These are phyloP conservation scores for Globisporangium abappressorium DNA, from an alignment of 352 stramenopile species.

Conservation along the genomic window DNA sequence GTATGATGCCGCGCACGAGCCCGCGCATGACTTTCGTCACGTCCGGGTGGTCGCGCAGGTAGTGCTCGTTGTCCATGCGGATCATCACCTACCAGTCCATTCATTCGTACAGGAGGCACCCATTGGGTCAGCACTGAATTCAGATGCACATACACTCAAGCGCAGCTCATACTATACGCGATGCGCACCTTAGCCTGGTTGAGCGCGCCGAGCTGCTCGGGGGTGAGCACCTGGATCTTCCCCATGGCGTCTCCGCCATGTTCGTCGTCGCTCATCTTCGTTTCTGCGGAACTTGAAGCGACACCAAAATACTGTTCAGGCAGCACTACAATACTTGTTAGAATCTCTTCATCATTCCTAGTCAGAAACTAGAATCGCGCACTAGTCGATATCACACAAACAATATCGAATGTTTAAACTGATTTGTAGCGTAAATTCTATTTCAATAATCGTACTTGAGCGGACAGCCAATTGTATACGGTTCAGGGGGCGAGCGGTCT, in stretches of 20 bases:
- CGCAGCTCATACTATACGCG: no score
- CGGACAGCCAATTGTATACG: no score
- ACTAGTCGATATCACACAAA: neutral
- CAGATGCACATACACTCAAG: no score
- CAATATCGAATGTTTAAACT: neutral
- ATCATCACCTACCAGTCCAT: conserved; percentile 51
- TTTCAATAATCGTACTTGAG: neutral
- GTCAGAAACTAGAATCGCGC: neutral
- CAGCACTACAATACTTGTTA: neutral
- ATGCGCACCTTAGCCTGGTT: conserved; percentile 57
- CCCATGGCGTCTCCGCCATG: conserved; percentile 17
- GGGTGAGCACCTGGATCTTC: conserved; percentile 60
- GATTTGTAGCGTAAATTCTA: neutral
- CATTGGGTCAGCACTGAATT: no score
- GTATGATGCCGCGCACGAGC: conserved; percentile 53
- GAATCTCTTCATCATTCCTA: neutral
- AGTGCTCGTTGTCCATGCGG: conserved; percentile 77
- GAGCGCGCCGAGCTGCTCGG: conserved; percentile 58
- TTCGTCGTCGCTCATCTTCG: conserved; percentile 10
- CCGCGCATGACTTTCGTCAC: conserved; percentile 56
- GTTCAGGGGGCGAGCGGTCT: neutral
- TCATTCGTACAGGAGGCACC: neutral
- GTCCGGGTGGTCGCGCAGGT: conserved; percentile 62
- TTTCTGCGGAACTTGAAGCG: neutral
- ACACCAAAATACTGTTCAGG: neutral